phyloP scores from a whole-genome alignment of 768 basidiomycete species.

The Mycena amicta region DNA sequence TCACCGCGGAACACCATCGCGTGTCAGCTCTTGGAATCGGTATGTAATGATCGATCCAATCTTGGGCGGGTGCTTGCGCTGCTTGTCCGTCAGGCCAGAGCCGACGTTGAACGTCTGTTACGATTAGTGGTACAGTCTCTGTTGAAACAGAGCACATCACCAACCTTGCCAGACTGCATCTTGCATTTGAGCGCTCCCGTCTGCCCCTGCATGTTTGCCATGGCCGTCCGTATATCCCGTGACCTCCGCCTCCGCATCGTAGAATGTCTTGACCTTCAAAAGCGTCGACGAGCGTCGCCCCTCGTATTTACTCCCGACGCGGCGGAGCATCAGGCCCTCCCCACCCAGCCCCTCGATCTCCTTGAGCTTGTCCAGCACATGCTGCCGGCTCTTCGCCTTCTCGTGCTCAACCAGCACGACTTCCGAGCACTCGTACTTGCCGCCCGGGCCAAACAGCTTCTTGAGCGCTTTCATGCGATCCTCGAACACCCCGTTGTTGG shows the following conservation, averaged over 20 bases:
- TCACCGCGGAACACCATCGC: conserved; percentile 58
- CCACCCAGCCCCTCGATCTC: conserved; percentile 57
- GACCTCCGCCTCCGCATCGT: conserved; percentile 61
- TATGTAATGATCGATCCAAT: conserved; percentile 58
- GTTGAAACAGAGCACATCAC: conserved; percentile 4
- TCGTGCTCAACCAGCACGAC: conserved; percentile 53
- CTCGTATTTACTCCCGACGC: conserved; percentile 53
- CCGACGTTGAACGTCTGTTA: conserved; percentile 58
- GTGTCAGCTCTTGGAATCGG: conserved; percentile 62
- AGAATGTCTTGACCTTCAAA: conserved; percentile 65
- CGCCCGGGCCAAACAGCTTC: conserved; percentile 49
- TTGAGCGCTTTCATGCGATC: conserved; percentile 48
- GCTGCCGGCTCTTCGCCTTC: conserved; percentile 44
- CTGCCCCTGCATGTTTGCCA: conserved; percentile 50
- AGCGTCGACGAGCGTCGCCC: conserved; percentile 49
- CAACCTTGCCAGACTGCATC: conserved; percentile 64
- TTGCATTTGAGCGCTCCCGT: conserved; percentile 56
- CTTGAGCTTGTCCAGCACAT: conserved; percentile 57
- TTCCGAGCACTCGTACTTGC: conserved; percentile 43
- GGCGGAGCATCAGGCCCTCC: conserved; percentile 61
- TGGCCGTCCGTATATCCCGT: conserved; percentile 59
- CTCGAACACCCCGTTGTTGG: conserved; percentile 51
- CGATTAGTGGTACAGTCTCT: neutral
- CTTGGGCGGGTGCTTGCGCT: conserved; percentile 55
- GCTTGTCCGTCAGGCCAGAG: conserved; percentile 55